Conservation (phyloP, 352 stramenopile species). For the Globisporangium perplexum region DNA sequence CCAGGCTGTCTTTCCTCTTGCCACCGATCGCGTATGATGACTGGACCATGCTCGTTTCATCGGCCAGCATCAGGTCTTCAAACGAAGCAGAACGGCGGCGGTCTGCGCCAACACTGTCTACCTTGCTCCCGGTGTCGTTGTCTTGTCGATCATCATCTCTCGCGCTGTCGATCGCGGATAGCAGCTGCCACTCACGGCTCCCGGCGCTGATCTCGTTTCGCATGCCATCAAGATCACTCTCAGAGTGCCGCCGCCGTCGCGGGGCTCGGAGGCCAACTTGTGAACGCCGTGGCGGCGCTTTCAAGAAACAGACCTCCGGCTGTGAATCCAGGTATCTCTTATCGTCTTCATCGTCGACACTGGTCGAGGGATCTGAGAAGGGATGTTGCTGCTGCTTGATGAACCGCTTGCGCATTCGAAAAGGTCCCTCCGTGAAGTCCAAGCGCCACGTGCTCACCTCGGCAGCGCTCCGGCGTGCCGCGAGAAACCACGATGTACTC, state of each 20-base stretch:
- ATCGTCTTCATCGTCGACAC: not conserved
- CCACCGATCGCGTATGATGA: conserved; percentile 1
- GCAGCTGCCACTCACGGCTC: not conserved
- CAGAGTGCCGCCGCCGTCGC: conserved; percentile 7
- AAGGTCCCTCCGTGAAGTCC: conserved; percentile 64
- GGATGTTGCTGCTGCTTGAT: conserved; percentile 2
- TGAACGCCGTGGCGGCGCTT: not conserved
- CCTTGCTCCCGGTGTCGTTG: conserved; percentile 2
- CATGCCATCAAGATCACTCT: conserved; percentile 3
- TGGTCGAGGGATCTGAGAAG: not conserved
- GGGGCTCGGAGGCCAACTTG: not conserved
- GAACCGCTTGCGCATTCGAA: conserved; percentile 61
- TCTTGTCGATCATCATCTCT: not conserved
- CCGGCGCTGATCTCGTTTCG: not conserved
- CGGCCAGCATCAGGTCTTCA: not conserved
- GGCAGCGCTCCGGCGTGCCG: not conserved
- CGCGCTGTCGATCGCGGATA: not conserved
- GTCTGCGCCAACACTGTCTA: not conserved
- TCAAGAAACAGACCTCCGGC: not conserved
- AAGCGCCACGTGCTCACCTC: conserved; percentile 22
- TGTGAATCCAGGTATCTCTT: not conserved
- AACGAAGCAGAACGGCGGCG: conserved; percentile 4
- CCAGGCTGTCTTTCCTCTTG: conserved; percentile 7
- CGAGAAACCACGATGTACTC: not conserved
- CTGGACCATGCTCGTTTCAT: conserved; percentile 1